Conservation (phyloP, 805 yeast species). For the Cyberlindnera amylophila region DNA sequence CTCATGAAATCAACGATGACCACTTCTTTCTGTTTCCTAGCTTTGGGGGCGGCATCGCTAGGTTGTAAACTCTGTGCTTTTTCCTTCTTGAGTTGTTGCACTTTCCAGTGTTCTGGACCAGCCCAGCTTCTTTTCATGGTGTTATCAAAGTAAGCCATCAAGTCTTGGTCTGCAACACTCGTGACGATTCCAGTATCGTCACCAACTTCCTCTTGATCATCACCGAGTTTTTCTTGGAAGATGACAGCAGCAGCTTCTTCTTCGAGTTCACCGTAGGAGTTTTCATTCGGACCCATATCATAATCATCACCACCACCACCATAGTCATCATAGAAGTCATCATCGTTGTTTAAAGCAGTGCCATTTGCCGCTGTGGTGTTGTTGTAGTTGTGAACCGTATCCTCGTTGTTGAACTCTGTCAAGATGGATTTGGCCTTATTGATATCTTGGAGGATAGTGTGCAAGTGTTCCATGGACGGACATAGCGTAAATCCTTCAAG, state of each 20-base stretch:
- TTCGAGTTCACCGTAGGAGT: conserved; percentile 16
- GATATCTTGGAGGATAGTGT: conserved; percentile 43
- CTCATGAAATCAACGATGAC: conserved; percentile 45
- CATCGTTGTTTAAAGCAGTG: conserved; percentile 51
- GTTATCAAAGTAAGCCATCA: conserved; percentile 80
- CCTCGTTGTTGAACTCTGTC: conserved; percentile 9
- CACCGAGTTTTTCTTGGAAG: conserved; percentile 19
- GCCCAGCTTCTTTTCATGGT: conserved; percentile 73
- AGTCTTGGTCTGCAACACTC: conserved; percentile 49
- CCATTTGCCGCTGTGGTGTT: background rate
- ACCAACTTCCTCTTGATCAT: conserved; percentile 19
- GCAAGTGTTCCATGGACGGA: conserved; percentile 54
- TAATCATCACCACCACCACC: conserved; percentile 22
- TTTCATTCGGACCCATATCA: conserved; percentile 17
- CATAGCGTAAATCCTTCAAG: conserved; percentile 45
- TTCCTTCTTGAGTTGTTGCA: conserved; percentile 26
- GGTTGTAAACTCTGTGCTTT: conserved; percentile 6
- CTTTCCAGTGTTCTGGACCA: conserved; percentile 93
- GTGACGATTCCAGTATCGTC: conserved; percentile 25
- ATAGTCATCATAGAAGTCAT: conserved; percentile 80
- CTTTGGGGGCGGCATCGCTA: too few species aligned
- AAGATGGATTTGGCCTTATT: conserved; percentile 30
- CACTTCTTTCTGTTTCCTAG: conserved; percentile 34
- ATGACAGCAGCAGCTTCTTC: conserved; percentile 19
- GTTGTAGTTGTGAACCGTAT: background rate